Percentiles rank a stretch among this genome's conserved stretches.
These are phyloP conservation scores for Hypomyces rosellus DNA, from an alignment of 2,329 filamentous ascomycete genomes.

Conservation along the genomic window DNA sequence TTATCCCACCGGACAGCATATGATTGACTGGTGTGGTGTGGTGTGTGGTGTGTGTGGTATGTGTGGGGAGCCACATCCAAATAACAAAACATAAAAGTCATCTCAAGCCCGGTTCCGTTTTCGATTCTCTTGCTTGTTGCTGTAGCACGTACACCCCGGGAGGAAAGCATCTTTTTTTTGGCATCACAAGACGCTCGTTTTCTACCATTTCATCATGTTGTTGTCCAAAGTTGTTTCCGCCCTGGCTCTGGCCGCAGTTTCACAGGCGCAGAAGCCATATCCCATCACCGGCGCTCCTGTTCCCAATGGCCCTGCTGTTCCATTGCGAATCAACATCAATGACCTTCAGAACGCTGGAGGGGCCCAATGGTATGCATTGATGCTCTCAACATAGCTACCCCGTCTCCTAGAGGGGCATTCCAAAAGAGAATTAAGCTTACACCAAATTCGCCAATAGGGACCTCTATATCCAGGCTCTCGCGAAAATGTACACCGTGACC, in stretches of 20 bases:
- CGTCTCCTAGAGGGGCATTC: not conserved
- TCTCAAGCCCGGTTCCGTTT: not conserved
- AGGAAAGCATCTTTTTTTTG: not conserved
- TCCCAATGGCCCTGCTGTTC: slow-evolving; percentile 32
- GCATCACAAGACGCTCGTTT: slow-evolving; percentile 8
- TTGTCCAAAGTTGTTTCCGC: slow-evolving; percentile 16
- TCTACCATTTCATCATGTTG: slow-evolving; percentile 13
- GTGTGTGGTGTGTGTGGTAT: not conserved
- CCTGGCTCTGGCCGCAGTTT: slow-evolving; percentile 21
- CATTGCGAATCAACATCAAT: slow-evolving; percentile 42
- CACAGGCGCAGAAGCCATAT: slow-evolving; percentile 18
- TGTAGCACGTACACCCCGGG: not conserved
- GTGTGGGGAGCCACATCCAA: not conserved
- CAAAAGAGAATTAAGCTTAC: slow-evolving; percentile 4
- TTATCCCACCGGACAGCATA: not conserved
- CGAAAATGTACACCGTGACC: slow-evolving; percentile 34
- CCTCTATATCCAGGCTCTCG: slow-evolving; percentile 42
- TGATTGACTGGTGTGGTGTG: not conserved
- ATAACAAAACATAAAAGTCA: not conserved
- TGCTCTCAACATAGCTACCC: not conserved
- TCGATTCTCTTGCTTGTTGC: not conserved
- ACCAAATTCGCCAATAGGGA: slow-evolving; percentile 31
- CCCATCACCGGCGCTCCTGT: slow-evolving; percentile 33
- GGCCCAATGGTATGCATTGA: slow-evolving; percentile 35
- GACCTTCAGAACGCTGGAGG: slow-evolving; percentile 35